Conservation (phyloP, 805 yeast genomes). For the Candida quercuum region DNA sequence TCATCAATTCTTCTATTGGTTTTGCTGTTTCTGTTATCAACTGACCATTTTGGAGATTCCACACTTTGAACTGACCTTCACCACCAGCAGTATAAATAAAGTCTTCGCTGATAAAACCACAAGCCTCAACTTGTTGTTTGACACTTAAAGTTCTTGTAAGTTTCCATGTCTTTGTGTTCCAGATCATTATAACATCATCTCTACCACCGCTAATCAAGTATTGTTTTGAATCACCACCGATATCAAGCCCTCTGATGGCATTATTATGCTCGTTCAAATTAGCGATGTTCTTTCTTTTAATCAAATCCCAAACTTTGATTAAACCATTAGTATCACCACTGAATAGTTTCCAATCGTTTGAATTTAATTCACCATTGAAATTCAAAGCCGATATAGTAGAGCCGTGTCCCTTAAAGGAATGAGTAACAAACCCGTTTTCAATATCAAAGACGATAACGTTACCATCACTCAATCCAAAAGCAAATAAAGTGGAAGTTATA, state of each 20-base stretch:
- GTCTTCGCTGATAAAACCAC: constrained; percentile 72
- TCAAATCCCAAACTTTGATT: constrained; percentile 58
- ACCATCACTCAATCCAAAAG: constrained; percentile 96
- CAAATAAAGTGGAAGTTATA: constrained; percentile 75
- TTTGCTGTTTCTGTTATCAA: constrained; percentile 32
- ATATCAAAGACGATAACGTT: constrained; percentile 88
- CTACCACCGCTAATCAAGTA: constrained; percentile 79
- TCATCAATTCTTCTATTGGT: constrained; percentile 71
- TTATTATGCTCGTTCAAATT: constrained; percentile 70
- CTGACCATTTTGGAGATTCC: constrained; percentile 59
- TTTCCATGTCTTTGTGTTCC: constrained; percentile 48
- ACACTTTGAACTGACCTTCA: constrained; percentile 58
- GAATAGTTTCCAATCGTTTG: constrained; percentile 71
- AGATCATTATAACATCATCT: constrained; percentile 68
- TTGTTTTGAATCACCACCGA: constrained; percentile 44
- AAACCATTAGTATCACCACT: constrained; percentile 60
- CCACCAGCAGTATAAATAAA: constrained; percentile 82
- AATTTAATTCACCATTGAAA: constrained; percentile 70
- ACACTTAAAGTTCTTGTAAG: constrained; percentile 65
- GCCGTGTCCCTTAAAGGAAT: constrained; percentile 90
- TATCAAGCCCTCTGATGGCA: constrained; percentile 82
- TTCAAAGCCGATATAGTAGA: constrained; percentile 73
- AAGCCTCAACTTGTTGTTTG: constrained; percentile 64
- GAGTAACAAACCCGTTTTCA: constrained; percentile 82
- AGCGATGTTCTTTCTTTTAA: constrained; percentile 61